These are phyloP conservation scores for Cicer bijugum DNA, from an alignment of 306 rosid genomes.

Conservation along the genomic window DNA sequence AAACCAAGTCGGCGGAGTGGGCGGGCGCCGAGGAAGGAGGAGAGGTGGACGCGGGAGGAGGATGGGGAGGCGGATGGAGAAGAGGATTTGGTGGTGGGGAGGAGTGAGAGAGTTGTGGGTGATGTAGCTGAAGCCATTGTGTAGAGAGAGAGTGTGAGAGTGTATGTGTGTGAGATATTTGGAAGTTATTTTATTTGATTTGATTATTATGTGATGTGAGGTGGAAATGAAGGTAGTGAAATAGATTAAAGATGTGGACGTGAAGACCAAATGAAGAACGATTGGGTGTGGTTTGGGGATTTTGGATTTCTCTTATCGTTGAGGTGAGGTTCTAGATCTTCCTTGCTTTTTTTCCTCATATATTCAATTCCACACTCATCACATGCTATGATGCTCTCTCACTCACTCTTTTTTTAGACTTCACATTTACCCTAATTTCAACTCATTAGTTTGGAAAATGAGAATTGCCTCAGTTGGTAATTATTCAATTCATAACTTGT, in stretches of 20 bases:
- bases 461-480: no score
- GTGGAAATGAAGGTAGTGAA: conserved; percentile 16
- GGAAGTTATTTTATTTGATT: background rate
- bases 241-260: conserved; percentile 65
- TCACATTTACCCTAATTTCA: no score
- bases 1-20: conserved; percentile 69
- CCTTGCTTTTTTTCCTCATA: conserved; percentile 45
- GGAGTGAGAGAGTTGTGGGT: conserved; percentile 69
- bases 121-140: conserved; percentile 81
- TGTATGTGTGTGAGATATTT: background rate
- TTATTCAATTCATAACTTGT: no score
- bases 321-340: conserved; percentile 77
- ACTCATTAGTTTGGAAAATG: no score
- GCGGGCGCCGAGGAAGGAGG: conserved; percentile 64
- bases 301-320: conserved; percentile 77
- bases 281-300: conserved; percentile 55
- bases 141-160: conserved; percentile 11
- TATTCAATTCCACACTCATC: no score
- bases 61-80: conserved; percentile 49
- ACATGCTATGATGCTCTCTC: no score
- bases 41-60: conserved; percentile 55
- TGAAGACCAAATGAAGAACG: conserved; percentile 50
- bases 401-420: no score
- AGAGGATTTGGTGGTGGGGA: conserved; percentile 57
- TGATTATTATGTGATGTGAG: background rate